Base-by-base conservation (phyloP, 192 early-diverging fungal species). In the Radiomyces spectabilis region DNA sequence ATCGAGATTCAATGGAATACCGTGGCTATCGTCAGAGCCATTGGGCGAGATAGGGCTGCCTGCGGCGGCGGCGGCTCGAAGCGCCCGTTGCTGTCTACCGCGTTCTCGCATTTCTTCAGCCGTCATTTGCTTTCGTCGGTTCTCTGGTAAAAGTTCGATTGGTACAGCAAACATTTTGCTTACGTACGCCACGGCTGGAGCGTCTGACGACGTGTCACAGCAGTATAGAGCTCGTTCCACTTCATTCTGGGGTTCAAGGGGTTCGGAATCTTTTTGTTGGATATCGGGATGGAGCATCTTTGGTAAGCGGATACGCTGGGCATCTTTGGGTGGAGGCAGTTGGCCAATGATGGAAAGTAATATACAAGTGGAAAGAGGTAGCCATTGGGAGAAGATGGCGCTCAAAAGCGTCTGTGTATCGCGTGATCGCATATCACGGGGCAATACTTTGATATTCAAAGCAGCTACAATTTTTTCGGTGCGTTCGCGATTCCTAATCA, bases 151-250 rank as follows among this genome's bases (percentile, higher is more conserved):
- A 19, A 82, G 71, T 31, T 83, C 76, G 7, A 77, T 66, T 8
- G 89, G 86, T 3, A 98, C 81, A 22, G 88, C 82, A 52, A 98
- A 86, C 77, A 99, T 93, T 60, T 99, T 99, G 63, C 88, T 87
- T 4, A 99, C 80, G 69, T 88, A 97, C 0, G 84, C 89, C 12
- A 97, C 85, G 6, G 83, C 66, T 0, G 94, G 92, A 8, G 71
- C 80, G 3, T 71, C 51, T 10, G 65, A 69, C 2, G 60, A 65
- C 0, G 81, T 41, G 50, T 86, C 80, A 70, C 97, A 99, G 13
- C 18, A 63, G 53, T 79, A 84, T 42, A 99, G 68, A 1, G 89
- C 89, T 16, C 70, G 68, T 53, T 94, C 92, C 39, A 86, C 54
- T 0, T 73, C 72, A 44, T 77, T 76, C 7, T 63, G 73, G 13